Evolutionary conservation across 352 stramenopile genomes (phyloP), one percentile per base, ranked within the genome.

Genomic region (Phytophthora pisi): DNA sequence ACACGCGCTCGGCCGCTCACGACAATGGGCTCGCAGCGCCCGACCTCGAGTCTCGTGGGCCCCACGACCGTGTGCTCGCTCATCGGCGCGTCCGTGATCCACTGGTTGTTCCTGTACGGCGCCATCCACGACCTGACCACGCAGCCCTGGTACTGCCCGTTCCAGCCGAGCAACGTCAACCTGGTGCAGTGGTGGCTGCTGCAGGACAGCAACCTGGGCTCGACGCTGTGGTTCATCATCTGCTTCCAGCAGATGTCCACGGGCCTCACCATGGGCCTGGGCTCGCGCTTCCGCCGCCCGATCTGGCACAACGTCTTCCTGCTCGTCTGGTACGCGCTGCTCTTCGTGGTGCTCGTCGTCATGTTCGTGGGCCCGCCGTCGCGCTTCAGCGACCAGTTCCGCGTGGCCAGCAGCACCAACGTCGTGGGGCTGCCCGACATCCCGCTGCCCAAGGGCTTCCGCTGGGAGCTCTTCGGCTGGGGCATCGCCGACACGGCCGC

Each of bases 41-140:
- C 89, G 13, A 97, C 89, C 38, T 91, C 88, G 28, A 95, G 84
- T 52, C 72, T 97, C 15, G 76, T 97, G 18, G 89, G 91, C 8
- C 74, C 81, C 4, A 88, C 82, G 50, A 96, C 89, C 11, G 58
- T 96, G 28, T 72, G 70, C 18, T 94, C 80, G 51, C 54, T 89
- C 30, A 57, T 88, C 16, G 88, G 89, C 16, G 65, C 81, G 5
- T 57, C 83, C 3, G 53, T 74, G 16, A 91, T 95, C 64, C 88
- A 97, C 72, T 86, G 80, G 60, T 23, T 94, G 26, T 96, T 93
- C 73, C 68, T 94, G 30, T 90, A 85, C 62, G 64, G 43, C 3
- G 72, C 81, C 38, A 88, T 91, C 60, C 78, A 82, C 49, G 76
- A 86, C 68, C 67, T 93, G 24, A 86, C 78, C 40, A 74, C 65